Evolutionary conservation across 2,329 filamentous ascomycete genomes (phyloP).

Genomic region (Pseudogymnoascus sp.): DNA sequence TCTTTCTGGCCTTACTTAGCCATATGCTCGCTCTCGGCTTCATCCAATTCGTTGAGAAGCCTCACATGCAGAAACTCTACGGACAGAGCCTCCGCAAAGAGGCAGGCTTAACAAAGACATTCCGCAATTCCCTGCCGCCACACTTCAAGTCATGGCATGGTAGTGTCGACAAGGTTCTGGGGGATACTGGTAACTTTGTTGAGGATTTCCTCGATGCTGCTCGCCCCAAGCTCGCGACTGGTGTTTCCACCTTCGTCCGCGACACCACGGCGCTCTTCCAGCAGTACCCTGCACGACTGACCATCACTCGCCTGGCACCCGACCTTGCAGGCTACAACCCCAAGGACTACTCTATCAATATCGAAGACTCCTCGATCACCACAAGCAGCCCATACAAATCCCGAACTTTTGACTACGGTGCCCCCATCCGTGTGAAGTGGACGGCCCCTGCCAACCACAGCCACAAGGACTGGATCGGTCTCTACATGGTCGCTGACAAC

Average conservation of each 20-base stretch:
- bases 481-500: constrained; percentile 96
- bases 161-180: constrained; percentile 78
- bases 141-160: constrained; percentile 77
- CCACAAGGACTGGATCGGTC: constrained; percentile 88
- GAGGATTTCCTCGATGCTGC: constrained; percentile 84
- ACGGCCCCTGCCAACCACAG: constrained; percentile 78
- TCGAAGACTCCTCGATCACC: constrained; percentile 53
- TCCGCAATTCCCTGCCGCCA: constrained; percentile 76
- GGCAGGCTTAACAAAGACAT: constrained; percentile 83
- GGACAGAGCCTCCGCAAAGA: constrained; percentile 74
- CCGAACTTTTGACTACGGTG: constrained; percentile 76
- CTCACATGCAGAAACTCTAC: constrained; percentile 98
- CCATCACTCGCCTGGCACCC: constrained; percentile 67
- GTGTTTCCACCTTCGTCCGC: constrained; percentile 76
- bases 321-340: constrained; percentile 73
- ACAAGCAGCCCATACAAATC: constrained; percentile 48
- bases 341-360: constrained; percentile 67
- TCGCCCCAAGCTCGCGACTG: constrained; percentile 74
- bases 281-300: constrained; percentile 77
- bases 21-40: constrained; percentile 80
- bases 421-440: constrained; percentile 85
- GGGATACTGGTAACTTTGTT: constrained; percentile 78
- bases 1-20: constrained; percentile 74
- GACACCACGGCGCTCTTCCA: constrained; percentile 85
- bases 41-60: constrained; percentile 87